Evolutionary conservation across 306 rosid species (phyloP).

Genomic region (Lathyrus aphaca): DNA sequence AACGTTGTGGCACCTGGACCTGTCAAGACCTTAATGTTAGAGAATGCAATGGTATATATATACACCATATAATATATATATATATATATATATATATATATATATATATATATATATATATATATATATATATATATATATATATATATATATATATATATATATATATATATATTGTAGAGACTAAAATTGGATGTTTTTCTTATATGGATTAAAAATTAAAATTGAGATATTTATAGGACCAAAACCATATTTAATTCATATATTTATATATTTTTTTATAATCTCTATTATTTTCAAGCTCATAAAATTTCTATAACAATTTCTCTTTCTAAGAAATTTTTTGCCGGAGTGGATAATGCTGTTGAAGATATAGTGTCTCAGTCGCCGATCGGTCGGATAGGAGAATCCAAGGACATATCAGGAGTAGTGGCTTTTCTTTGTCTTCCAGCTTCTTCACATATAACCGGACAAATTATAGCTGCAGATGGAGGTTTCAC

Average conservation of each 20-base stretch:
- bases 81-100: too few relatives aligned
- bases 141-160: too few relatives aligned
- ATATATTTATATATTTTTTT: too few relatives aligned
- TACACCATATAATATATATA: too few relatives aligned
- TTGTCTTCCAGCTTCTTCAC: conserved; percentile 70
- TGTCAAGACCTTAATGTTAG: conserved; percentile 31
- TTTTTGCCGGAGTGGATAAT: not conserved
- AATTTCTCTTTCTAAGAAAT: not conserved
- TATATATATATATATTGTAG: too few relatives aligned
- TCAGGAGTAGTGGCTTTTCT: conserved; percentile 60
- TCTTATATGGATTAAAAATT: too few relatives aligned
- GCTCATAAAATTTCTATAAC: not conserved
- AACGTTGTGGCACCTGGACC: conserved; percentile 65
- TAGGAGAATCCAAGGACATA: conserved; percentile 54
- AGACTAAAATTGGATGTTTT: too few relatives aligned
- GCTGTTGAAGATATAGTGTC: not conserved
- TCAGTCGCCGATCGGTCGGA: conserved; percentile 42
- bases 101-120: too few relatives aligned
- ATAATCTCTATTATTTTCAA: not conserved
- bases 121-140: too few relatives aligned
- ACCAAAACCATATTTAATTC: too few relatives aligned
- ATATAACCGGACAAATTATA: conserved; percentile 60
- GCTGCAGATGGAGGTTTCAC: conserved; percentile 61
- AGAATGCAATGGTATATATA: not conserved
- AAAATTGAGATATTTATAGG: too few relatives aligned